phyloP scores from a whole-genome alignment of 768 basidiomycete genomes.

The Macrolepiota dolichaula region DNA sequence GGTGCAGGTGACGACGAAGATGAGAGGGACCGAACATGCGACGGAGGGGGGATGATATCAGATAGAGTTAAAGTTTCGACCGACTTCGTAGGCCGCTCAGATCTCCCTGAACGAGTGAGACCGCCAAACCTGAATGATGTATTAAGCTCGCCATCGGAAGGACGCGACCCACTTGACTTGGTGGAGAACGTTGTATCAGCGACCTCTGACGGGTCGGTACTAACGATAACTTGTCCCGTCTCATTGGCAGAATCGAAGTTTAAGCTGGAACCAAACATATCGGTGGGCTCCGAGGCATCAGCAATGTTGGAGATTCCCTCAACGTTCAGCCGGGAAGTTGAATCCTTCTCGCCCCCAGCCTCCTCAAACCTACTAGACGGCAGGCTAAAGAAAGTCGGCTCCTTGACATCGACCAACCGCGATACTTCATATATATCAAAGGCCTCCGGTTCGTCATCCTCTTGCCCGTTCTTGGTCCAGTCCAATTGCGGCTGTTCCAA shows the following conservation, averaged over 20 bases:
- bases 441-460: neutral
- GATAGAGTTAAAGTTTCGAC: constrained; percentile 54
- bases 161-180: constrained; percentile 35
- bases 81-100: constrained; percentile 17
- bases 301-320: constrained; percentile 16
- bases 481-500: constrained; percentile 11
- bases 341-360: constrained; percentile 6
- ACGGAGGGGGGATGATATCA: constrained; percentile 70
- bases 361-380: constrained; percentile 13
- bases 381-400: constrained; percentile 19
- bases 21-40: constrained; percentile 48
- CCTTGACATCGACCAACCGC: constrained; percentile 28
- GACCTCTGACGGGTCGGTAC: constrained; percentile 15
- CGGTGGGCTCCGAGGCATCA: constrained; percentile 32
- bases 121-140: constrained; percentile 77
- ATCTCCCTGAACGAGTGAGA: constrained; percentile 23
- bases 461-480: constrained; percentile 9
- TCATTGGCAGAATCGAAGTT: constrained; percentile 17
- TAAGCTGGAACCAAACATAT: constrained; percentile 21
- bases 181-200: constrained; percentile 19
- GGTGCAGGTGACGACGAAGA: constrained; percentile 33
- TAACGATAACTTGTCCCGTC: constrained; percentile 34
- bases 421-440: constrained; percentile 26
- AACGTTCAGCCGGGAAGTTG: constrained; percentile 10
- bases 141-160: constrained; percentile 67